Evolutionary conservation across 805 yeast species (phyloP).

Genomic region (Wickerhamiella alocasiicola): DNA sequence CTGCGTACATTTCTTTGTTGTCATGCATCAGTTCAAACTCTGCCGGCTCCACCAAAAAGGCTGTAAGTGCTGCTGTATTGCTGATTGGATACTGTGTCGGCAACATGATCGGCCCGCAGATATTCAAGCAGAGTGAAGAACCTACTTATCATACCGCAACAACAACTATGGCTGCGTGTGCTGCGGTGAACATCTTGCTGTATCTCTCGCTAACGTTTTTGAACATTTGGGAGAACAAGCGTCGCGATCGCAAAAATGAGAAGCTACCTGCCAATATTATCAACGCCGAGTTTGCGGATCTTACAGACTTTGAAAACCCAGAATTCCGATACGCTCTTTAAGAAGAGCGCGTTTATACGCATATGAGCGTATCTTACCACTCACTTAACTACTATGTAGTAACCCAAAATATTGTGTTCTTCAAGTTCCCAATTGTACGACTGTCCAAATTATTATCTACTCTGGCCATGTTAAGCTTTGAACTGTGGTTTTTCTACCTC

Average conservation of each 20-base stretch:
- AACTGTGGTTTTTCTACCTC: no score
- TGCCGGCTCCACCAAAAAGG: conserved; percentile 63
- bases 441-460: no score
- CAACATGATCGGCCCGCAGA: conserved; percentile 61
- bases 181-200: conserved; percentile 29
- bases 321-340: conserved; percentile 33
- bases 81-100: conserved; percentile 58
- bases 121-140: conserved; percentile 45
- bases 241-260: no score
- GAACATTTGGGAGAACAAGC: no score
- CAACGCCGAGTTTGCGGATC: conserved; percentile 31
- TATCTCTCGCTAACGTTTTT: conserved; percentile 22
- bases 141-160: conserved; percentile 48
- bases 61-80: conserved; percentile 44
- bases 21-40: conserved; percentile 33
- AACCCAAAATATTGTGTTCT: no score
- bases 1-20: conserved; percentile 22
- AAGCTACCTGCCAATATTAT: conserved; percentile 6
- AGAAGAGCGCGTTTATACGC: no score
- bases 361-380: no score
- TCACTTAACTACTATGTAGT: no score
- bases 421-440: no score
- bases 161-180: conserved; percentile 44
- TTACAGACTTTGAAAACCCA: conserved; percentile 42
- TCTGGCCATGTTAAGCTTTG: no score